A percentile compares a stretch with the other conserved stretches of the same genome.
phyloP scores from a whole-genome alignment of 202 grass and related monocot genomes.

The Carex sylvatica region DNA sequence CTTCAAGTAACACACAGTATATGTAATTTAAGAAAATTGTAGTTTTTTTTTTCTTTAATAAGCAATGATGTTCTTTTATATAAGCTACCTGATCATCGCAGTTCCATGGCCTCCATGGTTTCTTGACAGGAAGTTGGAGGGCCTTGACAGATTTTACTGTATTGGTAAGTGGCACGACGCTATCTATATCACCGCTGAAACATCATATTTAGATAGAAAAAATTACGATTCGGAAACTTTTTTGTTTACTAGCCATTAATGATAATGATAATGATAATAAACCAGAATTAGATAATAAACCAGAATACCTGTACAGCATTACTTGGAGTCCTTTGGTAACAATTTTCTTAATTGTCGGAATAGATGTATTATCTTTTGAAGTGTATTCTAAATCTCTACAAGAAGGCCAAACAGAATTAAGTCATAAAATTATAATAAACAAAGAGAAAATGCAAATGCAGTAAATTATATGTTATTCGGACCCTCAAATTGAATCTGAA shows the following conservation, averaged over 20 bases:
- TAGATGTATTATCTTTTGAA: background rate
- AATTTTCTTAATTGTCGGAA: conserved; percentile 41
- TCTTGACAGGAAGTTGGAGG: conserved; percentile 33
- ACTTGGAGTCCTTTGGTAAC: conserved; percentile 27
- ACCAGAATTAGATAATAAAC: background rate
- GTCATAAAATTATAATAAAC: background rate
- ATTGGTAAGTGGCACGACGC: conserved; percentile 25
- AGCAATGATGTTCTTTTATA: background rate
- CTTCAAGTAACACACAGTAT: conserved; percentile 20
- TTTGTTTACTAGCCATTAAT: background rate
- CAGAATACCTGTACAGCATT: conserved; percentile 52
- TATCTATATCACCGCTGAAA: conserved; percentile 58
- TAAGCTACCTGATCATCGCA: conserved; percentile 34
- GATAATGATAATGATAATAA: background rate
- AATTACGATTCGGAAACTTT: background rate
- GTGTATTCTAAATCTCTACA: background rate
- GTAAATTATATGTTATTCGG: background rate
- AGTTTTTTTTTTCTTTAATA: background rate
- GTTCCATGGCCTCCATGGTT: conserved; percentile 52
- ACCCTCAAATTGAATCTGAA: background rate
- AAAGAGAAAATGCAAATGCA: background rate
- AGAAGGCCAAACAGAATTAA: background rate
- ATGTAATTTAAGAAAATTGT: background rate
- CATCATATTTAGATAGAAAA: background rate
- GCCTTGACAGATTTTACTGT: conserved; percentile 38